These are phyloP conservation scores for Pulveroboletus sp. DNA, from an alignment of 768 basidiomycete genomes.

Conservation along the genomic window DNA sequence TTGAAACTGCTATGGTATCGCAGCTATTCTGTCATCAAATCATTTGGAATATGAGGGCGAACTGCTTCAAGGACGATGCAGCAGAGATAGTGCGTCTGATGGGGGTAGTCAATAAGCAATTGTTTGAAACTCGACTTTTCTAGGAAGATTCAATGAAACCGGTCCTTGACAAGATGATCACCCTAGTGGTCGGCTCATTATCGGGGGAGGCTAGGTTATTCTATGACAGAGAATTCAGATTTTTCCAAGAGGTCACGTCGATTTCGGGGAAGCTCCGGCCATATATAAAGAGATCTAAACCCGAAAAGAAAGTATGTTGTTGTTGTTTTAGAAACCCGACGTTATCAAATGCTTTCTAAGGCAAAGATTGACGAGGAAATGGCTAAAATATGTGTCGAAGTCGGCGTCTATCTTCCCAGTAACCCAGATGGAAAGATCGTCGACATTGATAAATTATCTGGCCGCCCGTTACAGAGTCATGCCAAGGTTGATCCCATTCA, in stretches of 20 bases:
- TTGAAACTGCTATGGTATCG: conserved; percentile 95
- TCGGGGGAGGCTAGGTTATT: conserved; percentile 86
- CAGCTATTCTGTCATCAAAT: conserved; percentile 99
- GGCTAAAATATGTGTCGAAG: conserved; percentile 88
- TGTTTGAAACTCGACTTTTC: conserved; percentile 2
- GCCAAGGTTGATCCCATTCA: conserved; percentile 65
- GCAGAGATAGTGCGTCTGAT: conserved; percentile 65
- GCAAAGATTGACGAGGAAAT: conserved; percentile 99
- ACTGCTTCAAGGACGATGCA: conserved; percentile 88
- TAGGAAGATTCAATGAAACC: conserved; percentile 97
- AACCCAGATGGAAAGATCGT: conserved; percentile 96
- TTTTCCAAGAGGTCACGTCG: conserved; percentile 95
- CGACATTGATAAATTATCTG: conserved; percentile 97
- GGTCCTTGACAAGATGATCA: conserved; percentile 81
- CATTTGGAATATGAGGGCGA: conserved; percentile 99
- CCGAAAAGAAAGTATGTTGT: conserved; percentile 82
- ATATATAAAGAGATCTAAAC: conserved; percentile 89
- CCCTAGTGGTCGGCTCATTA: conserved; percentile 72
- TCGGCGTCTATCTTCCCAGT: conserved; percentile 96
- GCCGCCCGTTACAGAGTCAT: conserved; percentile 92
- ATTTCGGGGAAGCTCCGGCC: conserved; percentile 98
- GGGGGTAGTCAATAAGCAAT: background rate
- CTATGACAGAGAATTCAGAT: conserved; percentile 91
- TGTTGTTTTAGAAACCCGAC: background rate
- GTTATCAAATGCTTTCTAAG: conserved; percentile 35